These are phyloP conservation scores for Vaccinium macrocarpon DNA, from an alignment of 148 eudicot genomes.

Conservation along the genomic window DNA sequence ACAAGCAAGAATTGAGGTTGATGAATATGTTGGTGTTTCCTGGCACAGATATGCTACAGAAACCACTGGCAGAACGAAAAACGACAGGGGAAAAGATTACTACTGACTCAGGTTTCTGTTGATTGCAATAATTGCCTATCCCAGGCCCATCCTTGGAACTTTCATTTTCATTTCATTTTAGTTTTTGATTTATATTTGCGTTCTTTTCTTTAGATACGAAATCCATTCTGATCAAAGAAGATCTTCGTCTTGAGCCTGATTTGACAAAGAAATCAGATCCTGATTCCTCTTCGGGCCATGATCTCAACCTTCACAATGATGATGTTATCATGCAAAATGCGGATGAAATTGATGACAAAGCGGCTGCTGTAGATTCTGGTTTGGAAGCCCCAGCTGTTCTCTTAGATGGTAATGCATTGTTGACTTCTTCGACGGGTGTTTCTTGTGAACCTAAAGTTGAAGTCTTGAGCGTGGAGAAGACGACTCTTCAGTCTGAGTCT, in stretches of 20 bases:
- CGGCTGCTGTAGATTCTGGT: constrained; percentile 24
- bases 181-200: constrained; percentile 13
- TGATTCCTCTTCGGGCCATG: constrained; percentile 34
- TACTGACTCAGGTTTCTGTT: constrained; percentile 28
- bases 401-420: constrained; percentile 18
- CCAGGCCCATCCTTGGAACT: not conserved
- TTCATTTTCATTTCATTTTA: not conserved
- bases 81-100: constrained; percentile 28
- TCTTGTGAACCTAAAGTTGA: constrained; percentile 21
- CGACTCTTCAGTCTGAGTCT: constrained; percentile 2
- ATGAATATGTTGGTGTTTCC: constrained; percentile 94
- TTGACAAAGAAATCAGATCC: constrained; percentile 29
- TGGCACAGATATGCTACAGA: constrained; percentile 88
- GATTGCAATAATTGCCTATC: not conserved
- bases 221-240: constrained; percentile 22
- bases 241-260: constrained; percentile 26
- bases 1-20: constrained; percentile 65
- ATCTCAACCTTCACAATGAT: constrained; percentile 25
- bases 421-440: constrained; percentile 18
- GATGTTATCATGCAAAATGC: constrained; percentile 21
- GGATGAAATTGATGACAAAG: constrained; percentile 25
- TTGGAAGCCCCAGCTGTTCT: constrained; percentile 26
- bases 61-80: constrained; percentile 47
- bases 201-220: constrained; percentile 27
- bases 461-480: constrained; percentile 18